Conservation (phyloP, 257 asterid genomes). For the Cordia subcordata region DNA sequence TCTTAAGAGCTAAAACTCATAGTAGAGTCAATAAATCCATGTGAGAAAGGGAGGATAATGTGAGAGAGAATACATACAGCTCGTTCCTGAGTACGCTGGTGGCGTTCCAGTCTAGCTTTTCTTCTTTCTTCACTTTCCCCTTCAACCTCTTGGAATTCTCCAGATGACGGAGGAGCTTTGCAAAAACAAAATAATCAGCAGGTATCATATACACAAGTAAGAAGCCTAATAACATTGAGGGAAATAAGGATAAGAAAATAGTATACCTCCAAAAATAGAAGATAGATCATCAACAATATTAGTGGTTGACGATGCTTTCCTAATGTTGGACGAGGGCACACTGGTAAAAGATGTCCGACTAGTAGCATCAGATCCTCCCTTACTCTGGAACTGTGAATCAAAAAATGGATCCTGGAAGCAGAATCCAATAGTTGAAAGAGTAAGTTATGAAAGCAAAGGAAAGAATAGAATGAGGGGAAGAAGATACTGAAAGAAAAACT, state of each 20-base stretch:
- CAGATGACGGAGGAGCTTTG: slow-evolving; percentile 65
- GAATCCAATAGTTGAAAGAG: slow-evolving; percentile 13
- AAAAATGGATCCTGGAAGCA: slow-evolving; percentile 66
- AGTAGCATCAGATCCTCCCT: slow-evolving; percentile 59
- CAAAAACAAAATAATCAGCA: slow-evolving; percentile 21
- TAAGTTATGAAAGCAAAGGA: not conserved
- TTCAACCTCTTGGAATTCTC: slow-evolving; percentile 80
- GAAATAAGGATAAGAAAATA: not conserved
- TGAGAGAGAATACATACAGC: slow-evolving; percentile 49
- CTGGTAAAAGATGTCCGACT: slow-evolving; percentile 54
- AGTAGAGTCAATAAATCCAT: too few relatives aligned
- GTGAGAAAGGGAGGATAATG: not conserved
- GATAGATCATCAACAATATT: slow-evolving; percentile 91
- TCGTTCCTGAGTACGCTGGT: slow-evolving; percentile 94
- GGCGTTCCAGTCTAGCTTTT: slow-evolving; percentile 89
- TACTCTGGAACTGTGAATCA: slow-evolving; percentile 51
- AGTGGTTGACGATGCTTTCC: slow-evolving; percentile 70
- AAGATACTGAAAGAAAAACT: too few relatives aligned
- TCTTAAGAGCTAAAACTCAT: not conserved
- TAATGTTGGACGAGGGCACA: slow-evolving; percentile 65
- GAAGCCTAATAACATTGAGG: not conserved
- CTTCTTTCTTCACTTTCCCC: slow-evolving; percentile 98
- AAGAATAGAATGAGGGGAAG: slow-evolving; percentile 3
- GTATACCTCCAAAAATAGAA: slow-evolving; percentile 81
- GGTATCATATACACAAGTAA: slow-evolving; percentile 18